Conservation (phyloP, 148 eudicot genomes). For the Nepenthes gracilis region DNA sequence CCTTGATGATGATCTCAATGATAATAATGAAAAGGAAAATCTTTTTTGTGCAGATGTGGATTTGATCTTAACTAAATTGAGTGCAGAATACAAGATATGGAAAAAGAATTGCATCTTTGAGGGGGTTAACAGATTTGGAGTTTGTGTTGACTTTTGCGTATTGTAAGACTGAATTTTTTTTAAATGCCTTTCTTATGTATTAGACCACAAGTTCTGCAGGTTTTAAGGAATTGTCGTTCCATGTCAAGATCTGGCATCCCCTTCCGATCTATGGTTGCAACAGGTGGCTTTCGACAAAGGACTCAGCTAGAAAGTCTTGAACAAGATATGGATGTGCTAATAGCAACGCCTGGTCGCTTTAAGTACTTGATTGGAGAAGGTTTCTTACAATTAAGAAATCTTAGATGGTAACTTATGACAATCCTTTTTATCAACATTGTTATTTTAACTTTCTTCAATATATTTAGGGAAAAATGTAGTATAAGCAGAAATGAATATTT, state of each 20-base stretch:
- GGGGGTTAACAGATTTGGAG: too few relatives aligned
- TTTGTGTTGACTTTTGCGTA: not conserved
- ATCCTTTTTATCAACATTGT: not conserved
- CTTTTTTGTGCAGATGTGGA: too few relatives aligned
- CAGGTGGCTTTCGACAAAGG: conserved; percentile 87
- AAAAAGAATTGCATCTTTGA: too few relatives aligned
- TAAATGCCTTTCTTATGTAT: too few relatives aligned
- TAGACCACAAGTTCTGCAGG: conserved; percentile 31
- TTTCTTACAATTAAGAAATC: conserved; percentile 56
- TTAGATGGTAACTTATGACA: conserved; percentile 42
- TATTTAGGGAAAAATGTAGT: not conserved
- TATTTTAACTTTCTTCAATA: not conserved
- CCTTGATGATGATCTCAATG: too few relatives aligned
- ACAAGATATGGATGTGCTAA: conserved; percentile 76
- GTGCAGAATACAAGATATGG: too few relatives aligned
- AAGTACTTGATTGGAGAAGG: conserved; percentile 75
- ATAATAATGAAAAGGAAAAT: too few relatives aligned
- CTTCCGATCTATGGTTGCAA: conserved; percentile 89
- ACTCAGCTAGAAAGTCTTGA: conserved; percentile 88
- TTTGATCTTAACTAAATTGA: too few relatives aligned
- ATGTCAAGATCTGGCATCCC: conserved; percentile 83
- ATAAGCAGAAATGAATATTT: not conserved
- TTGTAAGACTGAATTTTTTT: too few relatives aligned
- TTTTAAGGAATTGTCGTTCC: conserved; percentile 66
- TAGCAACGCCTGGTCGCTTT: conserved; percentile 93